These are phyloP conservation scores for Glycine tomentella DNA, from an alignment of 306 rosid species.

Conservation along the genomic window DNA sequence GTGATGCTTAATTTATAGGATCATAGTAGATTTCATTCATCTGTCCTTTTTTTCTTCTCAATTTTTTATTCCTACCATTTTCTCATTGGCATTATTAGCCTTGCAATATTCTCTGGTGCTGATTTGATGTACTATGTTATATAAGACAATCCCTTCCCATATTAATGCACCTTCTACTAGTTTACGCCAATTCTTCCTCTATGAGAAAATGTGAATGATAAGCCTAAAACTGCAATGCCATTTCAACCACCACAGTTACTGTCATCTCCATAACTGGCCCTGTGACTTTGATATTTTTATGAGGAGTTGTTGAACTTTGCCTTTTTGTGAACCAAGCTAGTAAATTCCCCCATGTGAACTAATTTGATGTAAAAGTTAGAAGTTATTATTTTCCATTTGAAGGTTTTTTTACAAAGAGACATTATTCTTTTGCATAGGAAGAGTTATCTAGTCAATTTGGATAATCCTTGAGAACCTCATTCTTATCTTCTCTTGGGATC, in stretches of 20 bases:
- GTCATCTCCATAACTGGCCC: constrained; percentile 41
- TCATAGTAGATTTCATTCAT: neutral
- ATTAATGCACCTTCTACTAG: constrained; percentile 30
- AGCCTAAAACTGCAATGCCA: constrained; percentile 46
- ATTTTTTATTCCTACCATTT: neutral
- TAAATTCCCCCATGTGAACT: constrained; percentile 43
- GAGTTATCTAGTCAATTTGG: constrained; percentile 32
- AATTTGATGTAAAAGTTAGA: constrained; percentile 45
- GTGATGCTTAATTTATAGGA: constrained; percentile 2
- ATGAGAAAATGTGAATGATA: constrained; percentile 35
- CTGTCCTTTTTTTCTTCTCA: too few relatives aligned
- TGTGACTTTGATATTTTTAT: constrained; percentile 38
- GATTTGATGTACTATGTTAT: constrained; percentile 27
- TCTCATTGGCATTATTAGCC: constrained; percentile 35
- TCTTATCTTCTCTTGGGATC: constrained; percentile 4
- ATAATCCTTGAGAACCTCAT: constrained; percentile 19
- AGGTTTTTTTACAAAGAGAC: neutral
- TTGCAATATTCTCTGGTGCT: constrained; percentile 22
- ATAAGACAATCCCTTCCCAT: constrained; percentile 20
- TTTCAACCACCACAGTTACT: constrained; percentile 49
- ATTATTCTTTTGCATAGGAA: constrained; percentile 10
- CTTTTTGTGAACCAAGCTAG: constrained; percentile 45
- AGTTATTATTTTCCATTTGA: constrained; percentile 35
- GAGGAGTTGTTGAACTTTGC: constrained; percentile 54
- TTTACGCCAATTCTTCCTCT: constrained; percentile 33